Evolutionary conservation across 768 basidiomycete species (phyloP).

Genomic region (Podaxis sp.): DNA sequence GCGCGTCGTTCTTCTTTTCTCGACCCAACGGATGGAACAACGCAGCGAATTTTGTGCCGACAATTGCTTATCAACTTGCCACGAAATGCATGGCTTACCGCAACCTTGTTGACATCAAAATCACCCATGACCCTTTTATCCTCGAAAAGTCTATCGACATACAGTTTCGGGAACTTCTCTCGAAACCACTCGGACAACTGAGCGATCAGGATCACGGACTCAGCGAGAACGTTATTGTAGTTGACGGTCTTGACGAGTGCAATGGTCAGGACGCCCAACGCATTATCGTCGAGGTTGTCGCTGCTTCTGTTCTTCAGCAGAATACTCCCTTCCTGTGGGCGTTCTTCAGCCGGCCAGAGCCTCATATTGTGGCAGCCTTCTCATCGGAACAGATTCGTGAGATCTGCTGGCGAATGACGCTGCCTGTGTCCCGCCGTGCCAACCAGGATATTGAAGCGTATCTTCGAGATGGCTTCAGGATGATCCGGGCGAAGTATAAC

Average conservation of each 20-base stretch:
- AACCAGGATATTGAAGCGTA: slow-evolving; percentile 19
- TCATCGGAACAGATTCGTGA: not conserved
- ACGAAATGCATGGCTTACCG: not conserved
- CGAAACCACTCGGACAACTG: not conserved
- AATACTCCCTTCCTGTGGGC: slow-evolving; percentile 22
- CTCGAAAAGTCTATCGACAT: not conserved
- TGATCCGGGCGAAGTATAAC: not conserved
- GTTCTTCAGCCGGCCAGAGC: slow-evolving; percentile 27
- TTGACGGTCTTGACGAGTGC: not conserved
- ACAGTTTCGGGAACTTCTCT: not conserved
- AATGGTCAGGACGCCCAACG: slow-evolving; percentile 13
- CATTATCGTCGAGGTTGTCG: slow-evolving; percentile 18
- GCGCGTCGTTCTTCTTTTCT: not conserved
- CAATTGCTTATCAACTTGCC: slow-evolving; percentile 25
- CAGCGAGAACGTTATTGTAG: not conserved
- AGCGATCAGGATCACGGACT: not conserved
- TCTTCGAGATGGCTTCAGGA: slow-evolving; percentile 13
- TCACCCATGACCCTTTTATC: not conserved
- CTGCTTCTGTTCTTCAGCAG: not conserved
- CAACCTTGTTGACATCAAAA: not conserved
- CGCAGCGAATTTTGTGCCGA: slow-evolving; percentile 16
- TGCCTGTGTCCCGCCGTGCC: slow-evolving; percentile 14
- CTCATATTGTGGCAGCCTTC: slow-evolving; percentile 20
- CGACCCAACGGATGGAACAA: slow-evolving; percentile 1
- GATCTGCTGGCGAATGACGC: not conserved